Evolutionary conservation across 208 protist genomes (phyloP), one percentile per base, ranked within the genome.

Genomic region (Leishmania amazonensis): DNA sequence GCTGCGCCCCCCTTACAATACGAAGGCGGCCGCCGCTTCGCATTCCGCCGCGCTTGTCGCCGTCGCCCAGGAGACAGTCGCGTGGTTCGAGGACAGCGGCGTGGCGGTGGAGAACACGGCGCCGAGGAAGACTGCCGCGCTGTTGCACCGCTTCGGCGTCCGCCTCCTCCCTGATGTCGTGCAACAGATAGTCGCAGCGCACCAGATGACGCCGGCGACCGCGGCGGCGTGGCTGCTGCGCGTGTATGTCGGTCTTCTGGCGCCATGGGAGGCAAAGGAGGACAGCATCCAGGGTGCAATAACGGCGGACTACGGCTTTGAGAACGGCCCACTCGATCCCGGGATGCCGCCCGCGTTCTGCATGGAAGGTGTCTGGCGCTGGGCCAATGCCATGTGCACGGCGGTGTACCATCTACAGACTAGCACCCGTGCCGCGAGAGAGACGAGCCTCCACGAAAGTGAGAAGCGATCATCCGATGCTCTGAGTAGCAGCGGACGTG

Each of bases 181-280:
- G 38, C 21, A 75, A 24, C 81, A 85, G 72, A 74, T 75, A 49
- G 74, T 85, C 9, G 40, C 57, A 40, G 58, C 54, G 21, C 78
- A 85, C 47, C 58, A 19, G 47, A 85, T 85, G 82, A 28, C 45
- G 13, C 77, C 78, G 5, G 62, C 62, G 62, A 85, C 82, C 1
- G 82, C 82, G 6, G 54, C 82, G 11, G 35, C 31, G 13, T 85
- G 82, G 82, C 78, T 85, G 35, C 71, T 85, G 62, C 82, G 74
- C 35, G 78, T 82, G 0, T 85, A 51, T 45, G 77, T 85, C 2
- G 77, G 53, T 19, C 24, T 85, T 38, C 72, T 85, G 72, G 42
- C 21, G 7, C 11, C 57, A 4, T 47, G 79, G 49, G 64, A 75
- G 58, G 77, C 51, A 35, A 64, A 45, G 53, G 81, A 67, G 49